Percentiles rank a stretch among this genome's conserved stretches.
These are phyloP conservation scores for Escovopsis sp. DNA, from an alignment of 2,329 filamentous ascomycete genomes.

Conservation along the genomic window DNA sequence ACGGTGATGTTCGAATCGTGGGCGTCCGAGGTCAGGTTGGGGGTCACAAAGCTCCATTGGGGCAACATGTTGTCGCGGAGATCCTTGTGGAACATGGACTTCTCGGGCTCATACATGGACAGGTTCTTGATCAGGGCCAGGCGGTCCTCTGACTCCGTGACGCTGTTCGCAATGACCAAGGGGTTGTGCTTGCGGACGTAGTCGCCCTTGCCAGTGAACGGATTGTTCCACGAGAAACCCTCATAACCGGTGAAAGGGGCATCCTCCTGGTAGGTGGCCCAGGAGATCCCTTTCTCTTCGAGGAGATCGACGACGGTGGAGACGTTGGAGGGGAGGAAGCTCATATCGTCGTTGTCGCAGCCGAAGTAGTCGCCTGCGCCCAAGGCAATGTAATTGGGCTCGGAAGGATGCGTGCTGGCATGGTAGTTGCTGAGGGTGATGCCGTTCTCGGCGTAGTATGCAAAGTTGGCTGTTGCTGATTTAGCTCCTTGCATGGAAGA, in stretches of 20 bases:
- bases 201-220: conserved; percentile 41
- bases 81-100: conserved; percentile 48
- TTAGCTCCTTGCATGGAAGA: neutral
- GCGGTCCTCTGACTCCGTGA: conserved; percentile 42
- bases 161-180: conserved; percentile 48
- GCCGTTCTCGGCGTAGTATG: conserved; percentile 15
- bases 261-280: conserved; percentile 64
- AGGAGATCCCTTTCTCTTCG: conserved; percentile 47
- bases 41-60: conserved; percentile 57
- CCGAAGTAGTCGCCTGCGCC: conserved; percentile 61
- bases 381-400: conserved; percentile 61
- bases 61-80: conserved; percentile 47
- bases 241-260: conserved; percentile 62
- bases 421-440: conserved; percentile 25
- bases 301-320: conserved; percentile 55
- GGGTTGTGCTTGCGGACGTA: conserved; percentile 77
- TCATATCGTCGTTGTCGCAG: conserved; percentile 48
- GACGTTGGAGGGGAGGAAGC: conserved; percentile 38
- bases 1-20: conserved; percentile 59
- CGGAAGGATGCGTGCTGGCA: conserved; percentile 54
- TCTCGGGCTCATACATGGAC: conserved; percentile 24
- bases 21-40: conserved; percentile 62
- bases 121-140: conserved; percentile 61
- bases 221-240: conserved; percentile 47
- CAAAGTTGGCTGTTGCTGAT: conserved; percentile 11